Percentiles rank a stretch among this genome's conserved stretches.
Conservation (phyloP, 768 basidiomycete genomes). For the Leccinum fibrillosum region DNA sequence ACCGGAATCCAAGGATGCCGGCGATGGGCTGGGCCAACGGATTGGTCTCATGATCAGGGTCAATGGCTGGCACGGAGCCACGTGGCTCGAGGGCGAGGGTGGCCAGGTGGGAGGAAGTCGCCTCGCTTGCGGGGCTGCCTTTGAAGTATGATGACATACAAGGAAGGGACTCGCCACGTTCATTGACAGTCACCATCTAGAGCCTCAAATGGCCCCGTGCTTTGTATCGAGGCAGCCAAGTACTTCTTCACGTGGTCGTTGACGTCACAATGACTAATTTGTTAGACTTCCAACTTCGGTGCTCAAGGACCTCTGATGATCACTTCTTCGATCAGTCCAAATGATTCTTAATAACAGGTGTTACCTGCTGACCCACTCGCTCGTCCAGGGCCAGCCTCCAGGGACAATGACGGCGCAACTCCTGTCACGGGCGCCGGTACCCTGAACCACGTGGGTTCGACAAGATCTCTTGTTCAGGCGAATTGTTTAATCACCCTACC, state of each 20-base stretch:
- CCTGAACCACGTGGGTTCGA: neutral
- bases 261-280: neutral
- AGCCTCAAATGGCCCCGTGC: neutral
- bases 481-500: neutral
- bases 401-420: neutral
- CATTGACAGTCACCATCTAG: neutral
- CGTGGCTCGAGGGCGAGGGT: neutral
- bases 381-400: neutral
- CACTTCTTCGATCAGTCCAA: neutral
- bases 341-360: neutral
- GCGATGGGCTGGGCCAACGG: constrained; percentile 48
- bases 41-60: constrained; percentile 16
- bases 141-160: constrained; percentile 24
- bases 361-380: neutral
- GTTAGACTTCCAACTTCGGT: neutral
- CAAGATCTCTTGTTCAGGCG: neutral
- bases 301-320: neutral
- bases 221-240: neutral
- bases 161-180: neutral
- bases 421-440: neutral
- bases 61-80: neutral
- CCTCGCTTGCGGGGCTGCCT: constrained; percentile 45
- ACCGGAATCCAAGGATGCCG: constrained; percentile 31
- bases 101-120: constrained; percentile 25
- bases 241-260: neutral